Evolutionary conservation across 495 filamentous ascomycete genomes (phyloP), one percentile per base, ranked within the genome.

Genomic region (Gamarada debralockiae): DNA sequence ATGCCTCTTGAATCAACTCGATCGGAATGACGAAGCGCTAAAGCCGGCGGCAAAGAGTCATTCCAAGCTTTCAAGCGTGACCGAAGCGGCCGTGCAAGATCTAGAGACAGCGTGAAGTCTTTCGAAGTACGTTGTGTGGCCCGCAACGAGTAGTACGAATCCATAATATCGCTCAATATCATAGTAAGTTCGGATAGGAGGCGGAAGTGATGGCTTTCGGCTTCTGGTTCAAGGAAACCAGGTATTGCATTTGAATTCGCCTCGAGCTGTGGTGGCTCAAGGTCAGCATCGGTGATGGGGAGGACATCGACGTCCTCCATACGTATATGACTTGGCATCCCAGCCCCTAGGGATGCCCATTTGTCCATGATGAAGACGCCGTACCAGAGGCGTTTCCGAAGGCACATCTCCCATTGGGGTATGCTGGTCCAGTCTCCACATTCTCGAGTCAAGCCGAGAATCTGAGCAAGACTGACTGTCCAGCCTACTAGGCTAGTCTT

Each of bases 311-410:
- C 55, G 37, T 64, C 61, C 10, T 58, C 57, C 7, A 15, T 21
- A 10, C 52, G 50, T 13, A 64, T 64, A 36, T 64, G 61, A 49
- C 56, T 60, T 4, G 61, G 57, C 61, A 64, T 60, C 3, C 61
- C 61, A 27, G 61, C 61, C 31, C 61, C 61, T 13, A 64, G 52
- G 23, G 57, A 60, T 7, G 61, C 56, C 61, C 61, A 64, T 43
- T 64, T 64, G 31, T 64, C 61, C 61, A 64, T 64, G 15, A 60
- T 58, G n/a, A 55, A 53, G n/a, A 56, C 52, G 4, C 55, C 61
- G 24, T 58, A 58, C 61, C 61, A 64, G 1, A 64, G 46, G 17
- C 61, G 42, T 51, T 58, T 60, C 20, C 61, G 49, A 3, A 64
- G 40, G 14, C 41, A 34, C 42, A 58, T 56, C 49, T 64, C 61